Evolutionary conservation across 192 early-diverging fungal genomes (phyloP), one percentile per base, ranked within the genome.

Genomic region (Podila verticillata): DNA sequence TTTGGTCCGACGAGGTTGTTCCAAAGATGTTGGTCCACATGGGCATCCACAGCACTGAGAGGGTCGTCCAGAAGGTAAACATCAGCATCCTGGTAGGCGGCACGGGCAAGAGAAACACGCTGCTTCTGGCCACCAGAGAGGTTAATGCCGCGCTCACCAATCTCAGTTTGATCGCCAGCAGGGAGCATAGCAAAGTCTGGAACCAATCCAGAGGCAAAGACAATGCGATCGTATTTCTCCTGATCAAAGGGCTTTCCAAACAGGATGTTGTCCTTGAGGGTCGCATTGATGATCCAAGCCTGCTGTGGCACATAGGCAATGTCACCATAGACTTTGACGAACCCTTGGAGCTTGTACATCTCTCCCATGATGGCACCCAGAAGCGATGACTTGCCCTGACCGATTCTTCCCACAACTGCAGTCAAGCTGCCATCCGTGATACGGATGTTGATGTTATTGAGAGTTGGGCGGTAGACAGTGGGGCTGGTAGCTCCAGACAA

Each of bases 231-330:
- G 70, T 97, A 98, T 36, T 91, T 93, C 5, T 84, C 82, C 19
- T 85, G 82, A 58, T 96, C 91, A 82, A 84, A 96, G 5, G 85
- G 84, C 63, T 89, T 85, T 7, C 96, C 97, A 89, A 98, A 95
- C 3, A 93, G 60, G 82, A 99, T 94, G 79, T 99, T 99, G 44
- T 98, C 94, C 36, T 92, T 84, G 28, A 99, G 60, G 4, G 93
- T 94, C 5, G 91, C 91, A 68, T 99, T 99, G 91, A 96, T 92
- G 56, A 99, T 95, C 96, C 97, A 99, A 5, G 98, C 88, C 66
- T 88, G 84, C 51, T 75, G 73, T 1, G 73, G 73, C 4, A 69
- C 93, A 82, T 93, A 94, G 1, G 93, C 93, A 22, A 94, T 77
- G 29, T 81, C 69, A 7, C 86, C 88, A 34, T 87, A 85, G 3